phyloP scores from a whole-genome alignment of 192 early-diverging fungal species.

The Coemansia sp. region DNA sequence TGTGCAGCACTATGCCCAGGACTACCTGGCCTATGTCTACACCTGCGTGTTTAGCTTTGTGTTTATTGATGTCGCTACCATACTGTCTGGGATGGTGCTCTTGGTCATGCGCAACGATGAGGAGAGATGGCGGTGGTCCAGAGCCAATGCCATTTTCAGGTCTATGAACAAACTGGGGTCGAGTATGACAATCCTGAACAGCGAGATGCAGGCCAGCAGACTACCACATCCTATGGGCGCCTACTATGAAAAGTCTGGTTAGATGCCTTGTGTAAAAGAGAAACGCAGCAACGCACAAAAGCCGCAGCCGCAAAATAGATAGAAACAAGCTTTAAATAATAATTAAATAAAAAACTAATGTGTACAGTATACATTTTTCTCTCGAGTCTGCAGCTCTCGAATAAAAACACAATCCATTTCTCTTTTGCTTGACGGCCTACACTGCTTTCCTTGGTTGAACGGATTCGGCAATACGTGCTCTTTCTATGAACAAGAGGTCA shows the following conservation, averaged over 20 bases:
- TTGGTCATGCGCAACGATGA: conserved; percentile 39
- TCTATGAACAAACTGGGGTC: conserved; percentile 9
- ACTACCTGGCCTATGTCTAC: conserved; percentile 30
- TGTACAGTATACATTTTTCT: background rate
- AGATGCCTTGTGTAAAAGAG: background rate
- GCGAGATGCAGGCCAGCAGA: background rate
- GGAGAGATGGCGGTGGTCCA: conserved; percentile 41
- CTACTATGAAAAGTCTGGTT: background rate
- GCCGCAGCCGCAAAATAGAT: too few relatives aligned
- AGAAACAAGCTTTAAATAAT: too few relatives aligned
- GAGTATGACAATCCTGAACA: background rate
- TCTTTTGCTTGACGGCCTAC: too few relatives aligned
- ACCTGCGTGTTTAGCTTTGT: conserved; percentile 41
- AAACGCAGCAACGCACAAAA: too few relatives aligned
- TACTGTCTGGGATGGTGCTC: conserved; percentile 34
- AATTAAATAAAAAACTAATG: background rate
- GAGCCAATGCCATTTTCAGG: conserved; percentile 39
- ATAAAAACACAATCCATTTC: background rate
- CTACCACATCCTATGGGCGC: background rate
- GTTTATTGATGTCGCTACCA: conserved; percentile 26
- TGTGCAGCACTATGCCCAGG: conserved; percentile 35
- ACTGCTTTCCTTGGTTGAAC: too few relatives aligned
- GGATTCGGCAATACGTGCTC: too few relatives aligned
- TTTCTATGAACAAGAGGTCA: background rate
- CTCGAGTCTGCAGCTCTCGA: background rate